These are phyloP conservation scores for Nepenthes gracilis DNA, from an alignment of 148 eudicot genomes.

Conservation along the genomic window DNA sequence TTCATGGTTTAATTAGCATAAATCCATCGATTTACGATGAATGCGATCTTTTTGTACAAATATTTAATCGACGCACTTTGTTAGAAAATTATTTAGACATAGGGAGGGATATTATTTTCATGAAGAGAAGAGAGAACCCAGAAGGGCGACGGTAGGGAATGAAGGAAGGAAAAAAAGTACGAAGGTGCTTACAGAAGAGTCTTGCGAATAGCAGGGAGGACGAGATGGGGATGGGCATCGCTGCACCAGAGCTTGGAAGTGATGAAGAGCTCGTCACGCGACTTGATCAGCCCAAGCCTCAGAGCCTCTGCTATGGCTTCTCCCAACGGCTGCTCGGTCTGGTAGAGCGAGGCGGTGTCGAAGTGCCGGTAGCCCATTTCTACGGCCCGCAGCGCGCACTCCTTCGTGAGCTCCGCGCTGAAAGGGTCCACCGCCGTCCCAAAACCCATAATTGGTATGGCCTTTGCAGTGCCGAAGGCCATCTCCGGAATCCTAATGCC, in stretches of 20 bases:
- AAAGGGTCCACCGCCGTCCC: neutral
- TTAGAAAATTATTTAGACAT: no score
- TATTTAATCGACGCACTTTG: no score
- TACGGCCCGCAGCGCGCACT: slow-evolving; percentile 15
- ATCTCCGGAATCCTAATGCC: no score
- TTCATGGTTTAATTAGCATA: no score
- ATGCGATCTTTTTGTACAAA: no score
- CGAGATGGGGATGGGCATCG: slow-evolving; percentile 27
- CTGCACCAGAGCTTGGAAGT: slow-evolving; percentile 49
- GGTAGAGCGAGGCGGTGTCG: slow-evolving; percentile 23
- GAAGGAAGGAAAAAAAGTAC: no score
- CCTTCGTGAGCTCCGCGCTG: neutral
- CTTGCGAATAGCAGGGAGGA: slow-evolving; percentile 27
- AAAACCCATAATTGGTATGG: neutral
- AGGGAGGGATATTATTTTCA: no score
- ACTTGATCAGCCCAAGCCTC: slow-evolving; percentile 19
- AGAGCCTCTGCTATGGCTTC: slow-evolving; percentile 34
- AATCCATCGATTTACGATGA: no score
- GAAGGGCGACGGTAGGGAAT: no score
- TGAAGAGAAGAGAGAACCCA: no score
- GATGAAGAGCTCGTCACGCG: slow-evolving; percentile 36
- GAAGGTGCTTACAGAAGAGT: slow-evolving; percentile 19
- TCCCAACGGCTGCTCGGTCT: slow-evolving; percentile 28
- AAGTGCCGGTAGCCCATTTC: slow-evolving; percentile 28
- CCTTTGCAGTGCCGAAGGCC: neutral